Evolutionary conservation across 2,329 filamentous ascomycete genomes (phyloP).

Genomic region (Scorias spongiosa): DNA sequence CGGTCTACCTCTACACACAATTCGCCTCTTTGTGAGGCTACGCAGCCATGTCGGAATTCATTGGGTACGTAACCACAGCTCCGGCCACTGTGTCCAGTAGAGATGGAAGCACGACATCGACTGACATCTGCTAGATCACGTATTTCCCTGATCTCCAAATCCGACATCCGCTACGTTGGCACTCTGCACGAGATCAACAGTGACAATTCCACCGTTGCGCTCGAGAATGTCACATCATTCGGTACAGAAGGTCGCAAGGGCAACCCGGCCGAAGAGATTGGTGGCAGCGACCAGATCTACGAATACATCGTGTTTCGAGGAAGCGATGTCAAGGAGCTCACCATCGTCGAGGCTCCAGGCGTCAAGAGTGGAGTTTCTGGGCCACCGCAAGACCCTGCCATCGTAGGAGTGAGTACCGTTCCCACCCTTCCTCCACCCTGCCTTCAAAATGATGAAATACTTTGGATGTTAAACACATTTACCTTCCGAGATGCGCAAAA

Average conservation of each 20-base stretch:
- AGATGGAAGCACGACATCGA: slow-evolving; percentile 7
- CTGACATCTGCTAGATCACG: slow-evolving; percentile 47
- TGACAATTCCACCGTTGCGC: slow-evolving; percentile 86
- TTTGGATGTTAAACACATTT: slow-evolving; percentile 83
- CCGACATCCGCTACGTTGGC: slow-evolving; percentile 90
- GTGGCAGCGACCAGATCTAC: slow-evolving; percentile 75
- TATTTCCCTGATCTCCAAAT: slow-evolving; percentile 94
- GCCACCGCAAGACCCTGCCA: slow-evolving; percentile 77
- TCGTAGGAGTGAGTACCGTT: slow-evolving; percentile 71
- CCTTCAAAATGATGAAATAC: slow-evolving; percentile 70
- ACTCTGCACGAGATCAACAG: slow-evolving; percentile 97
- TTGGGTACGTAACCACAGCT: slow-evolving; percentile 32
- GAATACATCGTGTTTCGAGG: slow-evolving; percentile 98
- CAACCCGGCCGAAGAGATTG: slow-evolving; percentile 65
- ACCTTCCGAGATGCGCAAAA: slow-evolving; percentile 85
- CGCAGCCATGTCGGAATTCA: slow-evolving; percentile 43
- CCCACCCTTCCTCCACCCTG: slow-evolving; percentile 8
- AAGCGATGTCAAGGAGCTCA: slow-evolving; percentile 95
- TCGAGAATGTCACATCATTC: slow-evolving; percentile 89
- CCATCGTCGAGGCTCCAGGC: slow-evolving; percentile 59
- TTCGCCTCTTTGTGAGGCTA: not conserved
- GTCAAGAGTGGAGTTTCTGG: slow-evolving; percentile 36
- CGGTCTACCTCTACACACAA: too few species aligned
- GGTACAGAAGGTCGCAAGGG: slow-evolving; percentile 82
- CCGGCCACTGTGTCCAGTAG: not conserved